Conservation (phyloP, 108 stramenopile species). For the Schizochytrium sp. region DNA sequence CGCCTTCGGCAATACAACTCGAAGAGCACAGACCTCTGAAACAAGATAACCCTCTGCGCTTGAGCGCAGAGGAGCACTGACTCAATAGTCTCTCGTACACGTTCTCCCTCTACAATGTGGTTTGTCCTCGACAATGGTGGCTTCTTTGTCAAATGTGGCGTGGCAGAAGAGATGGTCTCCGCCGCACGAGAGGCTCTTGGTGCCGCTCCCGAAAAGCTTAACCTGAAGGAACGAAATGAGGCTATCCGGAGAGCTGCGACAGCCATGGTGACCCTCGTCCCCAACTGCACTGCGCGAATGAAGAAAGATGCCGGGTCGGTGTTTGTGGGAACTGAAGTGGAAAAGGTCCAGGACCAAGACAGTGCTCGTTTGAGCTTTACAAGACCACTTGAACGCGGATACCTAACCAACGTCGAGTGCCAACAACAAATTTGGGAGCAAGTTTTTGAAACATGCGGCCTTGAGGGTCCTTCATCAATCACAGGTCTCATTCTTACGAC, state of each 20-base stretch:
- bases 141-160: not conserved
- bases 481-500: not conserved
- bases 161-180: not conserved
- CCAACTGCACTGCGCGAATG: slow-evolving; percentile 13
- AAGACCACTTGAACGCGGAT: not conserved
- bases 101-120: not conserved
- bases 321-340: not conserved
- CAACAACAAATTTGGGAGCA: slow-evolving; percentile 31
- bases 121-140: slow-evolving; percentile 37
- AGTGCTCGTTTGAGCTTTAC: not conserved
- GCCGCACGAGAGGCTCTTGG: not conserved
- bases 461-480: not conserved
- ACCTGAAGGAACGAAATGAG: not conserved
- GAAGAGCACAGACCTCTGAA: not conserved
- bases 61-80: not conserved
- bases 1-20: no score
- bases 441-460: not conserved
- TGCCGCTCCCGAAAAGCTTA: not conserved
- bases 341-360: slow-evolving; percentile 2
- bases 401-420: not conserved
- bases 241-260: not conserved
- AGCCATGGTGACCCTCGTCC: not conserved
- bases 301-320: not conserved
- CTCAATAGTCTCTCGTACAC: not conserved
- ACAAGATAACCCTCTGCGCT: not conserved